Evolutionary conservation across 176 grass and related monocot genomes (phyloP).

Genomic region (Raddia guianensis): DNA sequence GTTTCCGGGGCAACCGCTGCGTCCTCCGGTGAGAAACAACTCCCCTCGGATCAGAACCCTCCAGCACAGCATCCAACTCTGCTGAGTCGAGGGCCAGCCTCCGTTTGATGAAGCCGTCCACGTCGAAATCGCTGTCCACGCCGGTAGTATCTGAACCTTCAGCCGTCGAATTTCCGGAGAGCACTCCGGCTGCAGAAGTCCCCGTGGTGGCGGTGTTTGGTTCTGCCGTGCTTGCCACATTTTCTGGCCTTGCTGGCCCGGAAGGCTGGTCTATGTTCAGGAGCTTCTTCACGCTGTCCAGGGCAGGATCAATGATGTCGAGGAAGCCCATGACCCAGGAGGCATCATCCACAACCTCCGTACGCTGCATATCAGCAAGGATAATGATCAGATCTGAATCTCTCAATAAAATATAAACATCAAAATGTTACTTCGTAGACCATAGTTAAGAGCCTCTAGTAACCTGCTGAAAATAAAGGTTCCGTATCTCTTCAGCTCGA

Average conservation of each 20-base stretch:
- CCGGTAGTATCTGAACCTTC: slow-evolving; percentile 31
- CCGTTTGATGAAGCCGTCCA: slow-evolving; percentile 69
- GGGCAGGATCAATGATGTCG: slow-evolving; percentile 91
- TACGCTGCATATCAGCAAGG: slow-evolving; percentile 54
- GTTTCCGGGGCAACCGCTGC: slow-evolving; percentile 49
- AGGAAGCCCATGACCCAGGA: slow-evolving; percentile 91
- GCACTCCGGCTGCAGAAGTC: slow-evolving; percentile 9
- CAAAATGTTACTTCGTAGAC: not conserved
- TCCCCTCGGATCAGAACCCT: slow-evolving; percentile 50
- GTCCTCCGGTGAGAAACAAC: slow-evolving; percentile 53
- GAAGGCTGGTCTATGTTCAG: slow-evolving; percentile 67
- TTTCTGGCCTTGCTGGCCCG: slow-evolving; percentile 32
- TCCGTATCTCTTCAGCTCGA: slow-evolving; percentile 93
- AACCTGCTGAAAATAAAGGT: slow-evolving; percentile 95
- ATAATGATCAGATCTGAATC: slow-evolving; percentile 1
- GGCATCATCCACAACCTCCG: slow-evolving; percentile 86
- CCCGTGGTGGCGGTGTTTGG: slow-evolving; percentile 15
- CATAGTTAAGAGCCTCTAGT: slow-evolving; percentile 23
- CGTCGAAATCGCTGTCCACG: slow-evolving; percentile 45
- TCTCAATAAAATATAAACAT: not conserved
- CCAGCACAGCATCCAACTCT: slow-evolving; percentile 60
- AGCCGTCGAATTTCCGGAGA: slow-evolving; percentile 6
- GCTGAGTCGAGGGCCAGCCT: slow-evolving; percentile 62
- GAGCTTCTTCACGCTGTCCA: slow-evolving; percentile 82
- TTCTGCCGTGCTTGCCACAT: slow-evolving; percentile 32